These are phyloP conservation scores for Xylariomycetidae sp. DNA, from an alignment of 2,329 filamentous ascomycete species.

Conservation along the genomic window DNA sequence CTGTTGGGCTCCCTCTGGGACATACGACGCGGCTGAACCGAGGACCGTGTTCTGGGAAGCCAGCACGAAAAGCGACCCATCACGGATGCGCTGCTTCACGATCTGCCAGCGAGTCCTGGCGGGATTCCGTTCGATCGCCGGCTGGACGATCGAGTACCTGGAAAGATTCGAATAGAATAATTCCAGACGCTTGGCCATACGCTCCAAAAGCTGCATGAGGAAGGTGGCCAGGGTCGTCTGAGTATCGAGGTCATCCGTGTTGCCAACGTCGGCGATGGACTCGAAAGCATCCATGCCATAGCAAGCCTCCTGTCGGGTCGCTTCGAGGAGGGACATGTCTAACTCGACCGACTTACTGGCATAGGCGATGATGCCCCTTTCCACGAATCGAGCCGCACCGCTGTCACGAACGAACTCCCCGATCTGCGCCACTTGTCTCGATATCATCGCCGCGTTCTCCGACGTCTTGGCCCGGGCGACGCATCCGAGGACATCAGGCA, in stretches of 20 bases:
- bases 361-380: slow-evolving; percentile 47
- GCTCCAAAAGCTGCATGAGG: slow-evolving; percentile 47
- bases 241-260: slow-evolving; percentile 33
- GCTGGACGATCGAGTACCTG: slow-evolving; percentile 44
- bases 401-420: slow-evolving; percentile 46
- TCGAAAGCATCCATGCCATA: slow-evolving; percentile 52
- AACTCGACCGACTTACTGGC: slow-evolving; percentile 43
- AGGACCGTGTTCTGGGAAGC: slow-evolving; percentile 27
- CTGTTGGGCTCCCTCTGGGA: slow-evolving; percentile 22
- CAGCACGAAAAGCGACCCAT: slow-evolving; percentile 49
- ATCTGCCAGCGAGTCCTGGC: slow-evolving; percentile 49
- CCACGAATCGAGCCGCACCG: slow-evolving; percentile 41
- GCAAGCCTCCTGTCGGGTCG: slow-evolving; percentile 48
- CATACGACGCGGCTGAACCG: slow-evolving; percentile 22
- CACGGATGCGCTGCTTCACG: slow-evolving; percentile 40
- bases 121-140: slow-evolving; percentile 48
- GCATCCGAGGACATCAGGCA: slow-evolving; percentile 41
- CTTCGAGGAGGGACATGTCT: slow-evolving; percentile 49
- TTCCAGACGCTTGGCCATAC: slow-evolving; percentile 47
- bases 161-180: slow-evolving; percentile 49
- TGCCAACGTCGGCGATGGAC: slow-evolving; percentile 28
- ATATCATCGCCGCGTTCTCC: slow-evolving; percentile 38
- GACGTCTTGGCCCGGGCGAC: slow-evolving; percentile 40
- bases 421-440: slow-evolving; percentile 44
- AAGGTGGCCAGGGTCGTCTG: slow-evolving; percentile 39